Evolutionary conservation across 495 filamentous ascomycete species (phyloP), one percentile per base, ranked within the genome.

Genomic region (Talaromyces stipitatus): DNA sequence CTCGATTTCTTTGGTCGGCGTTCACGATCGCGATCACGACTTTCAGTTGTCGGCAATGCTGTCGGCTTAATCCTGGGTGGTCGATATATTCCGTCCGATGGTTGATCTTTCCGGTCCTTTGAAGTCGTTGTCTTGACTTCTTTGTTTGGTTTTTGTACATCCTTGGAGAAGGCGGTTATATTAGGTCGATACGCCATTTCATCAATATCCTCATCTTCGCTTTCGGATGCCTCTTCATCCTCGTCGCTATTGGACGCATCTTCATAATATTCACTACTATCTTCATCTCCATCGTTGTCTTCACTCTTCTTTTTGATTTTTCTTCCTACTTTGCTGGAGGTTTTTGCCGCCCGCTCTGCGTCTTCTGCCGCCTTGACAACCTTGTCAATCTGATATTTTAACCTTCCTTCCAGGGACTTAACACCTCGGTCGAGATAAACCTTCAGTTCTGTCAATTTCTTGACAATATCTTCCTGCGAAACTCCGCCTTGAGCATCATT

Each of bases 391-490:
- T 94, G 88, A 70, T 92, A 95, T 58, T 88, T 89, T 43, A 95
- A 68, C 38, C 88, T 86, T 41, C 82, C 80, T 67, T 98, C 94
- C n/a, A 97, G 72, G 1, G 92, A 92, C 22, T 86, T 81, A 3
- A 95, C 87, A 51, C 95, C 95, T 64, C 88, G 91, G 62, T 97
- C 94, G 7, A 97, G 76, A 64, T 91, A 96, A 2, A 95, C 75
- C 11, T 91, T 81, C 36, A 96, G 75, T 69, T 96, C 91, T 22
- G 90, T 83, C 10, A 98, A 75, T 60, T 95, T 95, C 61, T 85
- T 84, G 11, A 92, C 83, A 1, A 89, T 83, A n/a, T 83, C 76
- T 18, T 84, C 77, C 30, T 78, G 73, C 2, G 64, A 56, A 14
- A 56, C 43, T 3, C 67, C 64, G 1, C 72, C 62, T 0, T 66